Conservation (phyloP, 345 rosid species). For the Kandelia obovata region DNA sequence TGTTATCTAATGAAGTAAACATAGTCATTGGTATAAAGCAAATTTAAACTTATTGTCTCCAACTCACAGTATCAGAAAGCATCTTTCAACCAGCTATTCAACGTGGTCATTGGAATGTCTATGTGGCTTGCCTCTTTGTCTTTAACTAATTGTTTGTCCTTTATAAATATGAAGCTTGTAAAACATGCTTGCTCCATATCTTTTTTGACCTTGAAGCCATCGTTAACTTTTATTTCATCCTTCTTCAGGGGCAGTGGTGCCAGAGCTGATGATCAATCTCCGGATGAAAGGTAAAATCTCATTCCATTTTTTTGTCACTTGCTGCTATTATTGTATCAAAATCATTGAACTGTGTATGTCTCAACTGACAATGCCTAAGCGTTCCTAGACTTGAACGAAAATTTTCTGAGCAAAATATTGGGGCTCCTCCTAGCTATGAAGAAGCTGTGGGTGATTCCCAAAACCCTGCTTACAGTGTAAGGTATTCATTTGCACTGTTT, state of each 20-base stretch:
- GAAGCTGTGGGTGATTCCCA: conserved; percentile 72
- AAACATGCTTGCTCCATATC: background rate
- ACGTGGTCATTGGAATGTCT: too few relatives aligned
- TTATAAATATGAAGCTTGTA: conserved; percentile 5
- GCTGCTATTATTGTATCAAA: background rate
- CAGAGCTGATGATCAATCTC: conserved; percentile 61
- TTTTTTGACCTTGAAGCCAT: conserved; percentile 5
- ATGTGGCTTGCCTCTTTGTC: too few relatives aligned
- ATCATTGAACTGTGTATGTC: background rate
- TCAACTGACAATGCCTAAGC: background rate
- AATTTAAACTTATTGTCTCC: background rate
- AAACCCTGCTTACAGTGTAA: conserved; percentile 70
- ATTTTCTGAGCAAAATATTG: conserved; percentile 75
- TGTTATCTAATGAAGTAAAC: background rate
- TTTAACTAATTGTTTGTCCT: background rate
- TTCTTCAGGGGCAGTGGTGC: conserved; percentile 59
- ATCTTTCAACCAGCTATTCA: too few relatives aligned
- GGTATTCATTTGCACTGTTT: conserved; percentile 43
- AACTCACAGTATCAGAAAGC: too few relatives aligned
- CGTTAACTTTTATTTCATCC: conserved; percentile 9
- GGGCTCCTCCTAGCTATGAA: conserved; percentile 91
- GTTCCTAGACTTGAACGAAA: conserved; percentile 56
- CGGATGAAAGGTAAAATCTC: conserved; percentile 58
- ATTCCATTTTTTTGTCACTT: conserved; percentile 20
- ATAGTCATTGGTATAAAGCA: background rate